Conservation (phyloP, 2,329 filamentous ascomycete genomes). For the Colletotrichum tanaceti region DNA sequence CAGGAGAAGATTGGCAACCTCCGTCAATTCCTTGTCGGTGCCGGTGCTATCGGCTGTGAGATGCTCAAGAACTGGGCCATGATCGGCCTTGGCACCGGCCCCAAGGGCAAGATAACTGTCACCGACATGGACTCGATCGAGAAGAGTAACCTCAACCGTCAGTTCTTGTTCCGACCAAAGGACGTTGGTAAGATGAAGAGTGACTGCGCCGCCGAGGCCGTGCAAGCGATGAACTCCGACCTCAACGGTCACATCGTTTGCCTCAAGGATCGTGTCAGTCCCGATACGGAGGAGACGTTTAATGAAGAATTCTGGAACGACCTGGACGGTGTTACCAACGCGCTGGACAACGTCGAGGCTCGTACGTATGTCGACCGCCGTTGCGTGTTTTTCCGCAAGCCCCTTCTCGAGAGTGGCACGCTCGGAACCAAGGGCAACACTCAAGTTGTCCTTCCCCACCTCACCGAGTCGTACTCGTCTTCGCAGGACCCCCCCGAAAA, state of each 20-base stretch:
- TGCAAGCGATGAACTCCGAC: conserved; percentile 95
- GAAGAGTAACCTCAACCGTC: conserved; percentile 97
- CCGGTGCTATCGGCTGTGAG: conserved; percentile 97
- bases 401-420: conserved; percentile 94
- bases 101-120: conserved; percentile 87
- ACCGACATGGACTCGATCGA: conserved; percentile 99
- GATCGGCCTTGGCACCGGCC: conserved; percentile 92
- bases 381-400: conserved; percentile 98
- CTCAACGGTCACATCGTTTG: conserved; percentile 86
- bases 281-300: conserved; percentile 93
- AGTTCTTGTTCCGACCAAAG: conserved; percentile 93
- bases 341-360: conserved; percentile 96
- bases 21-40: conserved; percentile 93
- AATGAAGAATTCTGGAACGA: conserved; percentile 91
- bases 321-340: conserved; percentile 94
- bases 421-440: conserved; percentile 99
- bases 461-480: conserved; percentile 95
- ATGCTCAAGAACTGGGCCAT: conserved; percentile 99
- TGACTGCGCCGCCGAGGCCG: conserved; percentile 89
- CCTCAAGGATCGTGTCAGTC: conserved; percentile 88
- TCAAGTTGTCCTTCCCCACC: conserved; percentile 88
- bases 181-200: conserved; percentile 98
- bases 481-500: conserved; percentile 98
- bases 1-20: conserved; percentile 93
- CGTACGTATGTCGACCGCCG: conserved; percentile 95